Evolutionary conservation across 495 filamentous ascomycete genomes (phyloP), one percentile per base, ranked within the genome.

Genomic region (Talaromyces adpressus): DNA sequence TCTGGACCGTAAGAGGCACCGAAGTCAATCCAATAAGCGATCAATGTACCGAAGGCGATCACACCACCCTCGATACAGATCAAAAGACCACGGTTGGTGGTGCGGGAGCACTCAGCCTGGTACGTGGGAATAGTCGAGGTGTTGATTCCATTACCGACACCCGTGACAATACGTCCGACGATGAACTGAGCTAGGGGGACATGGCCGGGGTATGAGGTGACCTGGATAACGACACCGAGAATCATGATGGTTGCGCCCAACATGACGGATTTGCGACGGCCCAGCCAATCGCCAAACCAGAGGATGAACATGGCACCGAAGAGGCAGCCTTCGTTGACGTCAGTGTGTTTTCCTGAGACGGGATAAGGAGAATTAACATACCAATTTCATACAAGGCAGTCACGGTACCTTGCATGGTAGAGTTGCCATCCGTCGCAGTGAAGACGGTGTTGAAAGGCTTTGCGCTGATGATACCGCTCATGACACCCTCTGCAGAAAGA

Each of bases 1-100:
- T 74, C 65, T 2, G 84, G 82, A 4, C 57, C 88, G 53, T 88
- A 93, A 12, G 84, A 85, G 23, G 88, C 84, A 39, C 90, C 91
- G 66, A 89, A 94, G 65, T 93, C 89, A 64, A 94, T 85, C 91
- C 91, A 94, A 75, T 93, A 93, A 11, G 89, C 89, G 51, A 93
- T 89, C 66, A 88, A 72, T 60, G 75, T 79, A 57, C 91, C 91
- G 61, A 93, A 90, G 49, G 90, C 90, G 64, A 93, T 91, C 64
- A 86, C 80, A 67, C 85, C 87, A 66, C 91, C 91, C 69, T 93
- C 89, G 61, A 93, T 91, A 75, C 90, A 93, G 70, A 95, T 92
- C 57, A 92, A 75, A 4, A 92, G 84, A 62, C 91, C 91, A 67
- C 91, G 84, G 72, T 93, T 93, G 67, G 82, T 85, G 0, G 89